Conservation (phyloP, 208 protist genomes). For the Wallacemonas rigidus region DNA sequence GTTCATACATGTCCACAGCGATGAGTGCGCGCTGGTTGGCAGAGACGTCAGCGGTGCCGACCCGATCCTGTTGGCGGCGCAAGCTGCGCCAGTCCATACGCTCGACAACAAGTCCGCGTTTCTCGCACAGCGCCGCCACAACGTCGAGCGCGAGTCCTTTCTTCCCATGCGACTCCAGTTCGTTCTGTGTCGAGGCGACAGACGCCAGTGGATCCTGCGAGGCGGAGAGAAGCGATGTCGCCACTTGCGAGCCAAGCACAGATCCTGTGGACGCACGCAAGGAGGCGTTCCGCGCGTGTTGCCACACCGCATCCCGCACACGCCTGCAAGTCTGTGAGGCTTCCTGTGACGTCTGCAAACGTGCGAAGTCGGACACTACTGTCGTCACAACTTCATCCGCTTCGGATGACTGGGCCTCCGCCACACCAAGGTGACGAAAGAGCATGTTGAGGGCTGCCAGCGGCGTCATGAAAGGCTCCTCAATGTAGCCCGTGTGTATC, state of each 20-base stretch:
- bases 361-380: conserved; percentile 28
- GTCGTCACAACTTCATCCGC: conserved; percentile 29
- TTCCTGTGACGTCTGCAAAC: conserved; percentile 15
- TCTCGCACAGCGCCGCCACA: conserved; percentile 38
- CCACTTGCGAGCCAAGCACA: conserved; percentile 2
- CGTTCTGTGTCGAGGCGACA: conserved; percentile 14
- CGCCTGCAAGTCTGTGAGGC: conserved; percentile 28
- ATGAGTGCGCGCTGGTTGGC: conserved; percentile 48
- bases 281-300: background rate
- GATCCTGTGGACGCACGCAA: background rate
- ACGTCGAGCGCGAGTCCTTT: conserved; percentile 55
- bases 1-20: conserved; percentile 48
- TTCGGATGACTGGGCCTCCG: conserved; percentile 26
- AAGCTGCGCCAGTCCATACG: conserved; percentile 36
- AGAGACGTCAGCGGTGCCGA: conserved; percentile 43
- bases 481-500: conserved; percentile 38
- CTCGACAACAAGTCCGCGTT: conserved; percentile 37
- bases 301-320: background rate
- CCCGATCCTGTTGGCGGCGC: conserved; percentile 28
- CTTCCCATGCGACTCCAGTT: conserved; percentile 35
- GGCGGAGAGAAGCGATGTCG: conserved; percentile 15
- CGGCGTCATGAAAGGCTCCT: conserved; percentile 58
- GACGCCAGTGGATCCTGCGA: conserved; percentile 27
- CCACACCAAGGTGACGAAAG: conserved; percentile 44
- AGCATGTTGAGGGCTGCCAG: conserved; percentile 59